Base-by-base conservation (phyloP, 2,329 filamentous ascomycete species). In the Sporothrix inflata region DNA sequence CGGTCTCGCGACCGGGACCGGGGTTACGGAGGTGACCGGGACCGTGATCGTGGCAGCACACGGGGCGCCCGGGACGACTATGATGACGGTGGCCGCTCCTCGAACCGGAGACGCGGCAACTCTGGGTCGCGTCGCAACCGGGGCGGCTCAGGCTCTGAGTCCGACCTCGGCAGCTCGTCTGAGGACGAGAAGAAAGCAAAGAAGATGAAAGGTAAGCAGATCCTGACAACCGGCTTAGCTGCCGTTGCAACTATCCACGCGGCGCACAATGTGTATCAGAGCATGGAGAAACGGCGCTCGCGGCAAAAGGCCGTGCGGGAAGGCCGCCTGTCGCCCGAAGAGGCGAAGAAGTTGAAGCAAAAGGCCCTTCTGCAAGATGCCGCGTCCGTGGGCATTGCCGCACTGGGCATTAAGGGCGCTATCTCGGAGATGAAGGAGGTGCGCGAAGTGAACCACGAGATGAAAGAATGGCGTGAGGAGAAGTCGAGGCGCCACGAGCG, bases 191-290 rank as follows among this genome's bases (percentile, higher is more conserved):
- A 83, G 79, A 82, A 81, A 74, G 83, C 83, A 49, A 85, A 83
- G 79, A 88, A 87, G 79, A 87, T 89, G 83, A 86, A 83, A 87
- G 86, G 87, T 87, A 89, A 89, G 85, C 87, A 88, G 83, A 76
- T 88, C 73, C 75, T 89, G 72, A 88, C 85, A 70, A 85, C 86
- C 8, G 87, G 86, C 63, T 80, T 89, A 72, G 87, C 87, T 70
- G 83, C 85, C 69, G 85, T 88, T 74, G 87, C 87, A 77, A 89
- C 86, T 76, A 88, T 89, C 76, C 87, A 89, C 79, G 87, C 87
- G 75, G 86, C 85, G 76, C 84, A 89, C 77, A 86, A 82, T 75
- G 85, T 89, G 77, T 89, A 88, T 78, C 81, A 85, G 77, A 88
- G 86, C 79, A 84, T 88, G 85, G 85, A 87, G 78, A 87, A 87